These are phyloP conservation scores for Pyrus pyrifolia DNA, from an alignment of 306 rosid species.

Conservation along the genomic window DNA sequence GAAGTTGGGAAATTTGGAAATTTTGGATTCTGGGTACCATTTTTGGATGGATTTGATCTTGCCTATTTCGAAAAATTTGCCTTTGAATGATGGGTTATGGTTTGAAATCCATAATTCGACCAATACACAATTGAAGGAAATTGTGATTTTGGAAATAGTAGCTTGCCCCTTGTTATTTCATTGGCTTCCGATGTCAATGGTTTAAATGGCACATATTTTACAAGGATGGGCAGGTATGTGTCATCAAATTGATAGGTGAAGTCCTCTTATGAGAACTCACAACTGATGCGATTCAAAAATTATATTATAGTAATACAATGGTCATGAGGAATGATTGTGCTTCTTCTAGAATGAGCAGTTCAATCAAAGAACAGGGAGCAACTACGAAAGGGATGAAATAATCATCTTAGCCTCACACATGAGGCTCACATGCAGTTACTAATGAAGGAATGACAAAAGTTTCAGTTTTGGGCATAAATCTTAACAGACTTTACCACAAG, in stretches of 20 bases:
- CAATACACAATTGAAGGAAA: constrained; percentile 41
- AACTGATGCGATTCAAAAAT: constrained; percentile 46
- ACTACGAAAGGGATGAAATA: no score
- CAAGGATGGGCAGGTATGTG: constrained; percentile 39
- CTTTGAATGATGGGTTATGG: constrained; percentile 75
- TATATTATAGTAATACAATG: constrained; percentile 47
- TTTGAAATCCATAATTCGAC: constrained; percentile 48
- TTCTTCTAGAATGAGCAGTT: no score
- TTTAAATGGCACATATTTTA: constrained; percentile 56
- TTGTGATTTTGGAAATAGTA: constrained; percentile 21
- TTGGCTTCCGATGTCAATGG: constrained; percentile 43
- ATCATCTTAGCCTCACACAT: no score
- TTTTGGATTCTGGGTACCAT: constrained; percentile 22
- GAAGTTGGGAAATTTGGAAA: no score
- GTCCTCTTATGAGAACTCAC: constrained; percentile 68
- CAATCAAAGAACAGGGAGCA: no score
- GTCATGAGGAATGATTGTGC: constrained; percentile 41
- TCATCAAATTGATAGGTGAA: constrained; percentile 58
- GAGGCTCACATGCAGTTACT: no score
- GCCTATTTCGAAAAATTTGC: constrained; percentile 63
- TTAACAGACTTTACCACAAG: no score
- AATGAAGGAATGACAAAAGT: no score
- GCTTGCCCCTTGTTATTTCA: constrained; percentile 38
- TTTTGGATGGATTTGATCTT: constrained; percentile 67
- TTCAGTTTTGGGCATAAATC: no score